Evolutionary conservation across 139 green algal species (phyloP).

Genomic region (Trebouxia sp.): DNA sequence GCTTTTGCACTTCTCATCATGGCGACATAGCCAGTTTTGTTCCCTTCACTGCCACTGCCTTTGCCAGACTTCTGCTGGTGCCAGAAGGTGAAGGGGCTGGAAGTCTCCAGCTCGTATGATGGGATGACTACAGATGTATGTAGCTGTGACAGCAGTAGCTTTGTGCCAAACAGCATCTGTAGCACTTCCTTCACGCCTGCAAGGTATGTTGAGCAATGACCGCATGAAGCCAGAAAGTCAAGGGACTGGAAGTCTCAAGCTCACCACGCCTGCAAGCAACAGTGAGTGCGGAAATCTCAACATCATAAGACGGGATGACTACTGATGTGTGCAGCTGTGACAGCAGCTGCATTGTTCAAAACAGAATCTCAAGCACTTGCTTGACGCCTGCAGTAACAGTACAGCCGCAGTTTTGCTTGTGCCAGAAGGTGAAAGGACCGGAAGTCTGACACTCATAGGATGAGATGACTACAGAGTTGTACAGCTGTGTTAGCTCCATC

Average conservation of each 20-base stretch:
- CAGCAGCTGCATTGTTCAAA: no score
- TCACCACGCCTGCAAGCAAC: no score
- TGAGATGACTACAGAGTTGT: constrained; percentile 8
- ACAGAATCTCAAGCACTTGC: no score
- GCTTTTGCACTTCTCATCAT: background rate
- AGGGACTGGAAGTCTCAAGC: no score
- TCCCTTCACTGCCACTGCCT: background rate
- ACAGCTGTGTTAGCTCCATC: background rate
- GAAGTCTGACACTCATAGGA: background rate
- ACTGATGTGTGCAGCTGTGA: no score
- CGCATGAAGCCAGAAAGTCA: no score
- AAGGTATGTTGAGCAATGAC: no score
- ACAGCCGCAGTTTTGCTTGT: background rate
- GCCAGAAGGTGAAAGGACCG: constrained; percentile 17
- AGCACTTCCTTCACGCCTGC: background rate
- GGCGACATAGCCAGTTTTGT: background rate
- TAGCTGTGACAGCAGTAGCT: background rate
- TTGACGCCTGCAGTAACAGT: no score
- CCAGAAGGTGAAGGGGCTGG: constrained; percentile 22
- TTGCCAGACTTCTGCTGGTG: background rate
- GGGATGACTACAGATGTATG: constrained; percentile 11
- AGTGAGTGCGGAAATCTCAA: no score
- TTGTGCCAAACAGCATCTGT: background rate
- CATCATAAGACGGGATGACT: no score
- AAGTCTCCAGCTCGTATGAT: background rate